phyloP scores from a whole-genome alignment of 805 yeast species.

The Myxozyma geophila region DNA sequence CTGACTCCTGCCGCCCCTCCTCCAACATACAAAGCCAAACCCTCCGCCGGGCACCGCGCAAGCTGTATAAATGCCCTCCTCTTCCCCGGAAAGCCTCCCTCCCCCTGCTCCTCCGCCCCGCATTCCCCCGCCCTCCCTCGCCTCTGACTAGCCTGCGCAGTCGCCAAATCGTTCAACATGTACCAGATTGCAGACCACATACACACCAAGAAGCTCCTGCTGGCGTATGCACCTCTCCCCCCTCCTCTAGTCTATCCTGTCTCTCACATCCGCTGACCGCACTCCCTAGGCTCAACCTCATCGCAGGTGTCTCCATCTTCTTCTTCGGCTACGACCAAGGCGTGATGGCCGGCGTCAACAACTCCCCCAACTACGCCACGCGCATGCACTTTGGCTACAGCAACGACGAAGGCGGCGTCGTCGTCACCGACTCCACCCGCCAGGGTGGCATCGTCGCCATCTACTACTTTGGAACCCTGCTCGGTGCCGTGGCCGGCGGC shows the following conservation, averaged over 20 bases:
- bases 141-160: too few species aligned
- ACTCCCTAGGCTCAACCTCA: constrained; percentile 27
- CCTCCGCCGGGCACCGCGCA: too few species aligned
- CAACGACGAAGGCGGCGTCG: constrained; percentile 24
- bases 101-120: background rate
- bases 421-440: constrained; percentile 39
- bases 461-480: constrained; percentile 44
- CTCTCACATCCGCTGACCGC: background rate
- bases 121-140: background rate
- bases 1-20: too few species aligned
- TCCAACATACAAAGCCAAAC: too few species aligned
- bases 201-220: constrained; percentile 19
- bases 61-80: constrained; percentile 3
- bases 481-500: constrained; percentile 32
- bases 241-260: background rate
- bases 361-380: constrained; percentile 42
- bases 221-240: constrained; percentile 12
- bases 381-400: constrained; percentile 28
- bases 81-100: constrained; percentile 6
- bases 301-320: constrained; percentile 43
- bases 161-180: constrained; percentile 6
- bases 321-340: constrained; percentile 54
- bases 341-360: constrained; percentile 49
- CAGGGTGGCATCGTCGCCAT: constrained; percentile 47
- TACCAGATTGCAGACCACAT: constrained; percentile 21